Conservation (phyloP, 345 rosid species). For the Cardamine occulta region DNA sequence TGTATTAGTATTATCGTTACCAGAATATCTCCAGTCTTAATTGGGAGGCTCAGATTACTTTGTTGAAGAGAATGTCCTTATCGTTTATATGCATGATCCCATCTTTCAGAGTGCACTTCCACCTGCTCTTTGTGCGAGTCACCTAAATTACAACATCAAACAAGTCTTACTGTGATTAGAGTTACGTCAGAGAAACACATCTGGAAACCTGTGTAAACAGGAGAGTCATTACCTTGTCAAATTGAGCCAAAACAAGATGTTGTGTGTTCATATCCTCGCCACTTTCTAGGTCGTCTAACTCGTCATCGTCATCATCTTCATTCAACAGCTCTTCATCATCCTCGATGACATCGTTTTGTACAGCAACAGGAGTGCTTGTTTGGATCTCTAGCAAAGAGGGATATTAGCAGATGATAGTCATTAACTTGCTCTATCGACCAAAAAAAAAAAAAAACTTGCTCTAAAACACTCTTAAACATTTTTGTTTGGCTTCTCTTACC, state of each 20-base stretch:
- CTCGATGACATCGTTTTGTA: slow-evolving; percentile 64
- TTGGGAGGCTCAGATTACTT: slow-evolving; percentile 48
- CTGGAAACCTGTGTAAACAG: background rate
- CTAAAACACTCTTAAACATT: slow-evolving; percentile 7
- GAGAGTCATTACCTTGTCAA: slow-evolving; percentile 79
- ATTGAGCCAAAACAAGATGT: slow-evolving; percentile 95
- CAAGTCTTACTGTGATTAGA: slow-evolving; percentile 11
- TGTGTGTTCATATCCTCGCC: slow-evolving; percentile 95
- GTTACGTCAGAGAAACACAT: background rate
- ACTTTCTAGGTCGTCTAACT: slow-evolving; percentile 82
- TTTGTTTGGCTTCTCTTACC: slow-evolving; percentile 53
- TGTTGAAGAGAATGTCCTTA: slow-evolving; percentile 92
- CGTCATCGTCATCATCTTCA: slow-evolving; percentile 92
- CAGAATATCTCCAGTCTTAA: slow-evolving; percentile 17
- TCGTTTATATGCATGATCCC: slow-evolving; percentile 98
- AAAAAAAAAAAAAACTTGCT: too few relatives aligned
- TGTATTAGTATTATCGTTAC: slow-evolving; percentile 11
- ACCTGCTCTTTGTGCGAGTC: slow-evolving; percentile 91
- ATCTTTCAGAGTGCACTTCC: slow-evolving; percentile 96
- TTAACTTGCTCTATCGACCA: background rate
- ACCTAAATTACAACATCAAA: slow-evolving; percentile 57
- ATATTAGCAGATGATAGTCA: slow-evolving; percentile 13
- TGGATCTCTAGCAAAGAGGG: slow-evolving; percentile 60
- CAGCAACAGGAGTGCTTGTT: slow-evolving; percentile 68
- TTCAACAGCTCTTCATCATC: slow-evolving; percentile 89